Conservation (phyloP, 2,329 filamentous ascomycete genomes). For the Claviceps fusiformis region DNA sequence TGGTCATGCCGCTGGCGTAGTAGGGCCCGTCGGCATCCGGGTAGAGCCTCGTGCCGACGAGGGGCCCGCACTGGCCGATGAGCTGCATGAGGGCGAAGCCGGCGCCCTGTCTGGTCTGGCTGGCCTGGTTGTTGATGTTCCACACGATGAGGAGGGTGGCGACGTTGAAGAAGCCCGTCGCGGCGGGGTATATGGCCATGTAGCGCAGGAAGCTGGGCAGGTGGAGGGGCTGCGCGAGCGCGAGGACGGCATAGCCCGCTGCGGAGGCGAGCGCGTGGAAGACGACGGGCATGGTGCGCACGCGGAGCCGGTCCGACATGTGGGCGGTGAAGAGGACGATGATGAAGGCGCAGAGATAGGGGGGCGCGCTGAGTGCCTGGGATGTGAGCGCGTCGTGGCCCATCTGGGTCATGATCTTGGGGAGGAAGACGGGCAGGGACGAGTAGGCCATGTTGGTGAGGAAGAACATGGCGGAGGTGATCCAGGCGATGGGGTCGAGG, state of each 20-base stretch:
- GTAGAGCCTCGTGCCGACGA: conserved; percentile 55
- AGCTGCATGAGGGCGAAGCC: conserved; percentile 72
- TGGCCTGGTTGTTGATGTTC: conserved; percentile 75
- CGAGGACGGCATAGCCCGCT: conserved; percentile 45
- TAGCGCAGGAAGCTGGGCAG: conserved; percentile 46
- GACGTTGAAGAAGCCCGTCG: conserved; percentile 68
- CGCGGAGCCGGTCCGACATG: conserved; percentile 52
- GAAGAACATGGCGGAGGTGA: conserved; percentile 75
- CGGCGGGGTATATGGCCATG: conserved; percentile 62
- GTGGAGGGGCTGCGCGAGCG: conserved; percentile 36
- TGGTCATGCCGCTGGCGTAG: conserved; percentile 48
- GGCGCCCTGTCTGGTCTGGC: conserved; percentile 53
- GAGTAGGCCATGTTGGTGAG: conserved; percentile 78
- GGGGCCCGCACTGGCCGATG: conserved; percentile 66
- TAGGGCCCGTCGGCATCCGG: conserved; percentile 46
- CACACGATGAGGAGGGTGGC: conserved; percentile 78
- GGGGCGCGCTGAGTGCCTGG: conserved; percentile 69
- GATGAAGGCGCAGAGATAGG: conserved; percentile 64
- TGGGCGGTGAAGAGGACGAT: conserved; percentile 59
- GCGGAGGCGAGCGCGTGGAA: conserved; percentile 55
- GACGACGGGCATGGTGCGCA: conserved; percentile 53
- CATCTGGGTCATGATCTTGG: conserved; percentile 66
- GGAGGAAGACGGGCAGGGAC: conserved; percentile 77
- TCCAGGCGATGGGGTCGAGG: conserved; percentile 34
- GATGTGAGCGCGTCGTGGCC: conserved; percentile 53